Evolutionary conservation across 2,329 filamentous ascomycete species (phyloP).

Genomic region (Fusarium coicis): DNA sequence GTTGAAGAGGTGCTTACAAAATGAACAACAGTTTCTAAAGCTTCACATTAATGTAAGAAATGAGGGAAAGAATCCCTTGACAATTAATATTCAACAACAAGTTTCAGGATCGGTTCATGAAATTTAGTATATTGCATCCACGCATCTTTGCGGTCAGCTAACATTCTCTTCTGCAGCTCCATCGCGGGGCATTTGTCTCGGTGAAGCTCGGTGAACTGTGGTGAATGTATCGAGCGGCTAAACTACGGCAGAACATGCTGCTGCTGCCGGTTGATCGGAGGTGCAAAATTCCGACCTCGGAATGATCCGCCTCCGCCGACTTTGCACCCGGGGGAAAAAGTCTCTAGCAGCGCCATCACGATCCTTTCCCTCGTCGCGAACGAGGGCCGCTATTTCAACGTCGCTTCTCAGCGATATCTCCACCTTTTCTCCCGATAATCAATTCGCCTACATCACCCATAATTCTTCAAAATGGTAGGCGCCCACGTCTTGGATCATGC

Average conservation of each 20-base stretch:
- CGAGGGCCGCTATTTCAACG: constrained; percentile 40
- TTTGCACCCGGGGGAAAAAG: constrained; percentile 44
- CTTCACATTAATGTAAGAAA: background rate
- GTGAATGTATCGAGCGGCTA: constrained; percentile 24
- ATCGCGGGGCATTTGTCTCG: constrained; percentile 10
- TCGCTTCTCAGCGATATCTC: constrained; percentile 34
- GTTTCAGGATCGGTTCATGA: background rate
- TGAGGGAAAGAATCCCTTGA: background rate
- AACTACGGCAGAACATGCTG: constrained; percentile 38
- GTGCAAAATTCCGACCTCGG: constrained; percentile 47
- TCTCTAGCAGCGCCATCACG: constrained; percentile 34
- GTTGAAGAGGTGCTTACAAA: background rate
- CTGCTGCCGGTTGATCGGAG: constrained; percentile 39
- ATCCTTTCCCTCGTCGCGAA: constrained; percentile 40
- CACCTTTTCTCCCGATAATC: constrained; percentile 3
- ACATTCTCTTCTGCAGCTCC: background rate
- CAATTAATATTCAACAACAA: background rate
- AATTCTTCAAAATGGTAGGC: constrained; percentile 46
- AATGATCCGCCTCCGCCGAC: constrained; percentile 40
- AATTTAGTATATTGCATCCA: background rate
- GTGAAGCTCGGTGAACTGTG: background rate
- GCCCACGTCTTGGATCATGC: constrained; percentile 9
- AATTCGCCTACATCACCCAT: background rate
- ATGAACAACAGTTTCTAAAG: background rate
- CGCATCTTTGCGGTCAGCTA: background rate